Evolutionary conservation across 352 stramenopile species (phyloP).

Genomic region (Globisporangium camurandrum): DNA sequence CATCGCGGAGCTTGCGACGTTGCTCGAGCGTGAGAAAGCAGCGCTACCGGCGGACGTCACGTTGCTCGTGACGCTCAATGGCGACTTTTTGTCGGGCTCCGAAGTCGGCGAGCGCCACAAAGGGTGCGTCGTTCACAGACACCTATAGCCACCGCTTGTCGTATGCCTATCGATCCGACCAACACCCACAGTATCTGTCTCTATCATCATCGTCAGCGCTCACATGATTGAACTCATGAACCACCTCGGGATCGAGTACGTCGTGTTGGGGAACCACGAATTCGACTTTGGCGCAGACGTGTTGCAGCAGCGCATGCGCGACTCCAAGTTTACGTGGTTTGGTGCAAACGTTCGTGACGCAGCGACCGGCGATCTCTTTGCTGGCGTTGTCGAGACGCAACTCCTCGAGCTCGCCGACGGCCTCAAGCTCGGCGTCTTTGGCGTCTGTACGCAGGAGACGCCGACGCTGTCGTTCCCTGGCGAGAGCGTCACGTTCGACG

Average conservation of each 20-base stretch:
- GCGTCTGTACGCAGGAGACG: slow-evolving; percentile 44
- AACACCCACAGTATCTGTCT: too few relatives aligned
- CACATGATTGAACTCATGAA: slow-evolving; percentile 67
- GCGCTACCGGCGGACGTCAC: slow-evolving; percentile 19
- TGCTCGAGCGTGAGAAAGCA: slow-evolving; percentile 30
- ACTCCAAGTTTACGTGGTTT: slow-evolving; percentile 41
- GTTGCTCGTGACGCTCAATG: slow-evolving; percentile 59
- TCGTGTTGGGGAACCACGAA: slow-evolving; percentile 76
- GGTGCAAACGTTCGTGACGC: slow-evolving; percentile 64
- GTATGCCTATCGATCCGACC: too few relatives aligned
- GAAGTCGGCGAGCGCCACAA: slow-evolving; percentile 58
- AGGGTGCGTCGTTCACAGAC: too few relatives aligned
- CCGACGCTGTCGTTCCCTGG: slow-evolving; percentile 41
- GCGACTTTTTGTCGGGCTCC: slow-evolving; percentile 64
- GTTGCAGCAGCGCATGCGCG: slow-evolving; percentile 25
- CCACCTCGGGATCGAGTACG: slow-evolving; percentile 39
- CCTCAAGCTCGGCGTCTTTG: slow-evolving; percentile 43
- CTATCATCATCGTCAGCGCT: too few relatives aligned
- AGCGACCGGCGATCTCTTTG: too few relatives aligned
- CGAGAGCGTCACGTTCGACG: slow-evolving; percentile 39
- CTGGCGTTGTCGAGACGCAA: too few relatives aligned
- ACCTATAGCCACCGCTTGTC: too few relatives aligned
- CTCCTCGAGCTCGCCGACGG: slow-evolving; percentile 30
- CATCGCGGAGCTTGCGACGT: slow-evolving; percentile 45
- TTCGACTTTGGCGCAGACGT: slow-evolving; percentile 56